These are phyloP conservation scores for Ramalina peruviana DNA, from an alignment of 495 filamentous ascomycete genomes.

Conservation along the genomic window DNA sequence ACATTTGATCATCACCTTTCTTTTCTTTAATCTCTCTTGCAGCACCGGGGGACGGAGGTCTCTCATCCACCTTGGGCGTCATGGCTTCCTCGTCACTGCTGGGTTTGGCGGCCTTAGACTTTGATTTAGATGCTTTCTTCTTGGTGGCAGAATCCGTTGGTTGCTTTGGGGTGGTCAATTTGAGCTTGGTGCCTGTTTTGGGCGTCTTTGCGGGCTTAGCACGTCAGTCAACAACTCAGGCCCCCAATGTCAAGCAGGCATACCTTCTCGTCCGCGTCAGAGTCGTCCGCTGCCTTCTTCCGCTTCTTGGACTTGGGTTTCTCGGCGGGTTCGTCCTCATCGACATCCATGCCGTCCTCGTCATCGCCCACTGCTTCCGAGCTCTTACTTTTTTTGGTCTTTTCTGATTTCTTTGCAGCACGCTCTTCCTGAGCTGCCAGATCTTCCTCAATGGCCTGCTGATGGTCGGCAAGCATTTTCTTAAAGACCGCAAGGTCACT, in stretches of 20 bases:
- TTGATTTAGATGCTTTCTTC: slow-evolving; percentile 47
- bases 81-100: slow-evolving; percentile 33
- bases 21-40: slow-evolving; percentile 51
- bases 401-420: slow-evolving; percentile 36
- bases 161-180: slow-evolving; percentile 38
- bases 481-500: slow-evolving; percentile 67
- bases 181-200: slow-evolving; percentile 42
- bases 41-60: slow-evolving; percentile 43
- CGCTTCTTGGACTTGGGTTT: slow-evolving; percentile 52
- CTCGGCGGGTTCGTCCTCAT: slow-evolving; percentile 33
- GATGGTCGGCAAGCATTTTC: slow-evolving; percentile 46
- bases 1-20: slow-evolving; percentile 35
- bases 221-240: slow-evolving; percentile 11
- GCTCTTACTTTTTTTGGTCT: slow-evolving; percentile 42
- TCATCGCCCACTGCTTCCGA: slow-evolving; percentile 37
- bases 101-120: slow-evolving; percentile 32
- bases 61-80: slow-evolving; percentile 36
- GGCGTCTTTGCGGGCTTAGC: slow-evolving; percentile 40
- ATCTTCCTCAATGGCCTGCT: slow-evolving; percentile 45
- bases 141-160: slow-evolving; percentile 29
- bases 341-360: slow-evolving; percentile 61
- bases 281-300: slow-evolving; percentile 51
- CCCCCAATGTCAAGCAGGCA: background rate
- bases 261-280: slow-evolving; percentile 57
- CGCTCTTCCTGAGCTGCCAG: slow-evolving; percentile 50